phyloP scores from a whole-genome alignment of 257 asterid species.

The Fraxinus quadrangulata region DNA sequence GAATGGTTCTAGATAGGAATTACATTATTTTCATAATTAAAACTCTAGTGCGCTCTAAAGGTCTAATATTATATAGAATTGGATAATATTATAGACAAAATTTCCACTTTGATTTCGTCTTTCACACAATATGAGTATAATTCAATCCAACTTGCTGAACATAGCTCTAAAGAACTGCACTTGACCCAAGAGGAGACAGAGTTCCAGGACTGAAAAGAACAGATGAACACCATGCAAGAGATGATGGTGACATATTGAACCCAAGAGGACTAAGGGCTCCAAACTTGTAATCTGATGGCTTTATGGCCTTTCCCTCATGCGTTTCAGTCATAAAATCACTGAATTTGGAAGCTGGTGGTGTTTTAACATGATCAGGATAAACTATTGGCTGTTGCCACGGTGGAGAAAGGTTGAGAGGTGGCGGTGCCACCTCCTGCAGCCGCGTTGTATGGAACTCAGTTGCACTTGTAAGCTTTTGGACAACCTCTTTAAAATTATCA shows the following conservation, averaged over 20 bases:
- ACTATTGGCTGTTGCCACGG: background rate
- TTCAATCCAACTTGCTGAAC: background rate
- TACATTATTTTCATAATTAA: no score
- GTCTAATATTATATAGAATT: background rate
- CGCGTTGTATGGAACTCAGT: slow-evolving; percentile 34
- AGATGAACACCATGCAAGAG: slow-evolving; percentile 69
- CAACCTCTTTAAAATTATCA: slow-evolving; percentile 58
- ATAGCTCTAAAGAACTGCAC: slow-evolving; percentile 24
- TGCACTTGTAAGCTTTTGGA: slow-evolving; percentile 69
- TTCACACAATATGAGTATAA: background rate
- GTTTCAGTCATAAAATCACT: background rate
- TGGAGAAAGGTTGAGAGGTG: slow-evolving; percentile 54
- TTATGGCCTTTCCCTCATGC: slow-evolving; percentile 9
- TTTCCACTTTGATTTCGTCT: background rate
- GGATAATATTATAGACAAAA: background rate
- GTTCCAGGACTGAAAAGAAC: slow-evolving; percentile 60
- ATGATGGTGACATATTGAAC: slow-evolving; percentile 58
- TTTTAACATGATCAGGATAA: background rate
- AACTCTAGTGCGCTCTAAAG: background rate
- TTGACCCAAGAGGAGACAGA: slow-evolving; percentile 38
- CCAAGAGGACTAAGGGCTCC: slow-evolving; percentile 46
- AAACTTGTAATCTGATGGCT: slow-evolving; percentile 20
- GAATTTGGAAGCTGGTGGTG: background rate
- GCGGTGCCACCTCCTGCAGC: slow-evolving; percentile 67
- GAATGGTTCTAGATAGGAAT: no score